These are phyloP conservation scores for Tylopilus subfusipes DNA, from an alignment of 768 basidiomycete genomes.

Conservation along the genomic window DNA sequence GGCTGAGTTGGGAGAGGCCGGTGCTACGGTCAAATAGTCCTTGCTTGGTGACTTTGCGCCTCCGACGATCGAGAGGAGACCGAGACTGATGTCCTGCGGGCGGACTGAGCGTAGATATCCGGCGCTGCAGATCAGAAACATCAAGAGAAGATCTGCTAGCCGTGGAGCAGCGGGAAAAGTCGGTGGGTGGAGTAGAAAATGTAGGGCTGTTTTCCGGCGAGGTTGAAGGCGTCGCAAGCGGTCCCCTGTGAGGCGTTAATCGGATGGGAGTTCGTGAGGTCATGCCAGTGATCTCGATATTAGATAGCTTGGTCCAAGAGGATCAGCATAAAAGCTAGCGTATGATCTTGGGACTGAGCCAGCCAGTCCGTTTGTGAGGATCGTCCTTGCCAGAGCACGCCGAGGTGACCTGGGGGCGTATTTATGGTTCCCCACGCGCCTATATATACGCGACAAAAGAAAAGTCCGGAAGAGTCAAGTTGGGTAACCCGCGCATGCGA, in stretches of 20 bases:
- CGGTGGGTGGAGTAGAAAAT: conserved; percentile 10
- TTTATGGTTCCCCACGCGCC: conserved; percentile 19
- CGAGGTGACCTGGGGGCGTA: conserved; percentile 4
- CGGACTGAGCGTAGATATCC: conserved; percentile 4
- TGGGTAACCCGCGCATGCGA: not conserved
- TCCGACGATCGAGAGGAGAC: not conserved
- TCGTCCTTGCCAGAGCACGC: conserved; percentile 9
- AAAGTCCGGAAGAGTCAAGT: conserved; percentile 1
- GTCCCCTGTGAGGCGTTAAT: conserved; percentile 24
- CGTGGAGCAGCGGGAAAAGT: conserved; percentile 8
- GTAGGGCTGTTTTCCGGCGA: conserved; percentile 20
- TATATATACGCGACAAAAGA: conserved; percentile 22
- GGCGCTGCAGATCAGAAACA: conserved; percentile 6
- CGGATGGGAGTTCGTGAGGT: conserved; percentile 25
- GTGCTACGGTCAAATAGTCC: not conserved
- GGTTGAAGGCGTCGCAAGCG: conserved; percentile 23
- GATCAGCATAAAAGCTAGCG: conserved; percentile 18
- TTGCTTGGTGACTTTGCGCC: not conserved
- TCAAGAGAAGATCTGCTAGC: conserved; percentile 7
- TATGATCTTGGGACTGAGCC: conserved; percentile 27
- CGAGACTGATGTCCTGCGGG: not conserved
- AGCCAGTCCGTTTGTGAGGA: conserved; percentile 26
- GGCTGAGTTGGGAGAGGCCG: not conserved
- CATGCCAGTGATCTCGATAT: conserved; percentile 21
- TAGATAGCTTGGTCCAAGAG: conserved; percentile 13